Base-by-base conservation (phyloP, 2,329 filamentous ascomycete genomes). In the Colletotrichum viniferum region DNA sequence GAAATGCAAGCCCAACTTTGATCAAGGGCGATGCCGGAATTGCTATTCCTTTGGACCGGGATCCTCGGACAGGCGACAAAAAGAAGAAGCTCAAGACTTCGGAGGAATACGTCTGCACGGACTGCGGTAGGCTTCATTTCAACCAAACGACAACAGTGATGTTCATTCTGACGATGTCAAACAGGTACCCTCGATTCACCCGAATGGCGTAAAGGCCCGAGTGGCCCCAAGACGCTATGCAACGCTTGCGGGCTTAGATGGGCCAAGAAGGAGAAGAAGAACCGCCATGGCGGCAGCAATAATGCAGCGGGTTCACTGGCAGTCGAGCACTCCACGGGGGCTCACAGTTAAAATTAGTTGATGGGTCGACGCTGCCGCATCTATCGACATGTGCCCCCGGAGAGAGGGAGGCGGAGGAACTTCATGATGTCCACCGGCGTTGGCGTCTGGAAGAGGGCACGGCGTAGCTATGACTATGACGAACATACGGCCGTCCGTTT, bases 201-300 rank as follows among this genome's bases (percentile, higher is more conserved):
- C 0, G 96, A 98, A 87, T 98, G 96, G 96, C 72, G 96, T 77
- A 98, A 98, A 84, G 96, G 96, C 0, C 96, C 96, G 0, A 95
- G 92, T 77, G 96, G 96, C 3, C 96, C 96, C 2, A 98, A 98
- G 85, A 98, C 96, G 10, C 87, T 98, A 14, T 98, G 96, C 85
- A 98, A 98, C 86, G 96, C 96, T 9, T 98, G 96, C 82, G 96
- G 96, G 48, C 86, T 94, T 34, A 88, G 92, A 68, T 94, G 92
- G 92, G 92, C 92, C 18, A 92, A 94, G 90, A 96, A 95, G 82
- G 95, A 97, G 82, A 97, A 97, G 88, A 96, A 95, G 81, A 84
- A 82, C 69, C 85, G 83, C 66, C 75, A 77, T 30, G 66, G 66
- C 26, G 69, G 34, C 34, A 76, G n/a, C 48, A 34, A 43, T 43